Evolutionary conservation across 1,139 yeast genomes (phyloP), one percentile per base, ranked within the genome.

Genomic region (Scheffersomyces cryptocercus): DNA sequence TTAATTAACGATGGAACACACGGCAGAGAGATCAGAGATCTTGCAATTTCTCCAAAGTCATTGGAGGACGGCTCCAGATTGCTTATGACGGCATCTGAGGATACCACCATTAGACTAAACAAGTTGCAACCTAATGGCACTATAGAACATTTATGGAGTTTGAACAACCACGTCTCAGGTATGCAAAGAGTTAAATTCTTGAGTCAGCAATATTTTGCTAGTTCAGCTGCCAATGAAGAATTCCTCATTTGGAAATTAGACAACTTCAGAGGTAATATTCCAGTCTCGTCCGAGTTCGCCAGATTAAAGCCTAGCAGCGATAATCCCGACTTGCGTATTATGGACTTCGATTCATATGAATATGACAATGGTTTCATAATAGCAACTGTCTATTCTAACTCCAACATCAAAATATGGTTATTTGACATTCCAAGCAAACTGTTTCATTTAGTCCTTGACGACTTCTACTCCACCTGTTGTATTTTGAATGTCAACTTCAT

Each of bases 221-320:
- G 90, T 49, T 82, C 93, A 1, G 93, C 96, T 9, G 98, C 96
- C 0, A 81, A 95, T 56, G 99, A 93, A 61, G 99, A 93, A 64
- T 77, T 93, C 40, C 78, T 79, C 47, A 67, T 89, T 7, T 93
- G 99, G 99, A 78, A 77, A 48, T 56, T 88, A 3, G 62, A 65
- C 24, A 53, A 64, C 7, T 62, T 59, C 3, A 38, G 59, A 28
- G 51, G 61, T 3, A 56, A 55, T 0, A 59, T 60, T 16, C 81
- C 85, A 1, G 67, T 75, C 30, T 70, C 84, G 34, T 58, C 56
- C 0, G 70, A 80, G 33, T 64, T 61, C 43, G 73, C 81, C 6
- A 65, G 77, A 3, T 59, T 85, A 35, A 70, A 69, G 8, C 79
- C 86, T 2, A 57, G 68, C 1, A 59, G 65, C n/a, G 75, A 75